Base-by-base conservation (phyloP, 2,329 filamentous ascomycete genomes). In the Teratosphaeria zuluensis region DNA sequence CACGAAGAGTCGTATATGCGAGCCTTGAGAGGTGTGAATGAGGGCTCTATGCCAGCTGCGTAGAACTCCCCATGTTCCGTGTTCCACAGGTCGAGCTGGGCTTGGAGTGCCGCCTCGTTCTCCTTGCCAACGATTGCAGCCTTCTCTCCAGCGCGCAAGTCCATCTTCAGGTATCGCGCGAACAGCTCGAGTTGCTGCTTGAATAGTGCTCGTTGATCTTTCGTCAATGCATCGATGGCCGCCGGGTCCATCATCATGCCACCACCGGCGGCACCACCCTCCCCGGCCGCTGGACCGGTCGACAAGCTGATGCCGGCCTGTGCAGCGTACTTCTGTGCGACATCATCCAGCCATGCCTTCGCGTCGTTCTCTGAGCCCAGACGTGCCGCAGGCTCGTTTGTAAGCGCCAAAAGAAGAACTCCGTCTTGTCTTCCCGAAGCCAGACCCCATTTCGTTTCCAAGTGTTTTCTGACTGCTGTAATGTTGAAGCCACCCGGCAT, bases 221-320 rank as follows among this genome's bases (percentile, higher is more conserved):
- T 97, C 70, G 94, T 99, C 57, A 99, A 81, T 14, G 94, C 94
- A 73, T 99, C 94, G 64, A 99, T 87, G 56, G 94, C 94, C 46
- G 92, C 94, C 8, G 94, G 94, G 70, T 99, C 94, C 92, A 99
- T 97, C 90, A 99, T 96, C 94, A 99, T 97, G 72, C 92, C 92
- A 64, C 84, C 88, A 59, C 80, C 84, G 61, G 82, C 88, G 58
- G 81, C 87, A 57, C 85, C 88, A 61, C 83, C 83, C 63, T 90
- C 90, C 61, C 86, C 87, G 56, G 87, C 84, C 30, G 89, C 82
- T 21, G 78, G 71, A 31, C 88, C 85, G 6, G 88, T 85, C 4
- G 91, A 87, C 60, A 99, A 78, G 73, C 80, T 95, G 74, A 99
- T 86, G 61, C 94, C 94, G 53, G 89, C 87, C 62, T 84, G 85